phyloP scores from a whole-genome alignment of 176 grass and related monocot genomes.

The Aegilops longissima region DNA sequence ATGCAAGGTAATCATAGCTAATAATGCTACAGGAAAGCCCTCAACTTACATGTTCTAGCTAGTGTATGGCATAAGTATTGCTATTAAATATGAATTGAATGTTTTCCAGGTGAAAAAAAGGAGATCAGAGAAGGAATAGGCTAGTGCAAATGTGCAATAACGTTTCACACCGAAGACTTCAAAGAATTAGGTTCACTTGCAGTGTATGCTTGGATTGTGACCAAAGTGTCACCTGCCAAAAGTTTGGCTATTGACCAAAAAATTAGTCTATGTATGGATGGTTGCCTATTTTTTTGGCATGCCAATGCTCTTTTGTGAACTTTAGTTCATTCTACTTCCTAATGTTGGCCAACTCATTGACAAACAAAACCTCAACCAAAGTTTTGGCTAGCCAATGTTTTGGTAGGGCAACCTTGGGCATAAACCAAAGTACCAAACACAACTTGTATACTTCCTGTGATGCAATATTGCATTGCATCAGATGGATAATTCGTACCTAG shows the following conservation, averaged over 20 bases:
- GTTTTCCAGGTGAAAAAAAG: neutral
- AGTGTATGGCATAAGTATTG: constrained; percentile 11
- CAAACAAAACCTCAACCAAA: neutral
- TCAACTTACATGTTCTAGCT: neutral
- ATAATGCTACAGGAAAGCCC: neutral
- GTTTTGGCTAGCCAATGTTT: neutral
- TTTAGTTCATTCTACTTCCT: neutral
- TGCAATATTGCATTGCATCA: neutral
- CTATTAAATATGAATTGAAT: constrained; percentile 5
- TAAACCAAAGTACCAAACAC: neutral
- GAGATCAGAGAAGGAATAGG: neutral
- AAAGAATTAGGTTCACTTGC: neutral
- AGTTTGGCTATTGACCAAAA: neutral
- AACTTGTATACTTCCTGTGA: neutral
- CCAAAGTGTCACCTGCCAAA: too few relatives aligned
- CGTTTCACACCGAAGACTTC: neutral
- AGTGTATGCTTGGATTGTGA: too few relatives aligned
- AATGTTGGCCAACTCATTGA: neutral
- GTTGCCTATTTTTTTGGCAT: neutral
- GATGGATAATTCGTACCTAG: constrained; percentile 14
- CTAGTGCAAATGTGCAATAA: neutral
- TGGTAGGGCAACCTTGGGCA: neutral
- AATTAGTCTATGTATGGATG: neutral
- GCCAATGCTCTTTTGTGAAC: neutral
- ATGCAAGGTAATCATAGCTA: neutral